A percentile compares a stretch with the other conserved stretches of the same genome.
Evolutionary conservation across 2,329 filamentous ascomycete genomes (phyloP).

Genomic region (Seiridium cupressi): DNA sequence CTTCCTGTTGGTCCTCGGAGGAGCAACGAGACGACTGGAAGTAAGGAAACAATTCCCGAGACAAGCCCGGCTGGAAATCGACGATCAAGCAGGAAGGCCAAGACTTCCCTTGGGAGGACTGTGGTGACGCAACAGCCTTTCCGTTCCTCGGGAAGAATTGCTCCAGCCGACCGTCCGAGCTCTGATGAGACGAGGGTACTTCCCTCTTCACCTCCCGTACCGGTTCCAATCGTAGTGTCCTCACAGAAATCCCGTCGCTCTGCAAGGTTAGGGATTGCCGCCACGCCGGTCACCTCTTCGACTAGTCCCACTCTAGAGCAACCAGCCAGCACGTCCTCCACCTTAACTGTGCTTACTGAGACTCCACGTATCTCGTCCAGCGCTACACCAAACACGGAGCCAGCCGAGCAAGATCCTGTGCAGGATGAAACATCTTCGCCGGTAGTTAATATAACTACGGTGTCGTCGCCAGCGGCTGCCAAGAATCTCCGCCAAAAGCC

Average conservation of each 20-base stretch:
- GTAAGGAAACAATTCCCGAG: constrained; percentile 28
- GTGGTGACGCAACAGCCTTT: not conserved
- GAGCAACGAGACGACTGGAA: constrained; percentile 6
- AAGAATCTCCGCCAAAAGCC: constrained; percentile 26
- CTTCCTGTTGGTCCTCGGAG: not conserved
- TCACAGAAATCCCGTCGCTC: constrained; percentile 20
- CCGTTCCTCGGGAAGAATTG: not conserved
- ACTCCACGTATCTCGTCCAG: constrained; percentile 24
- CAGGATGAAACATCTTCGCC: not conserved
- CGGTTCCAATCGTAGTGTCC: constrained; percentile 21
- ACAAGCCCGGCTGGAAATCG: constrained; percentile 25
- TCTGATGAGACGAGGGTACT: constrained; percentile 3
- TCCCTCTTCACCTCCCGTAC: constrained; percentile 15
- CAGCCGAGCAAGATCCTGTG: not conserved
- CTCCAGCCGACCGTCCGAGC: not conserved
- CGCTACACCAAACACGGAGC: constrained; percentile 22
- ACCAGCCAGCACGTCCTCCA: constrained; percentile 20
- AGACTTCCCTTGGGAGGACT: constrained; percentile 7
- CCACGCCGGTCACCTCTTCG: constrained; percentile 17
- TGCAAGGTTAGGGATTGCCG: constrained; percentile 13
- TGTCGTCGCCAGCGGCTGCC: constrained; percentile 31
- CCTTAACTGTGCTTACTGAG: constrained; percentile 22
- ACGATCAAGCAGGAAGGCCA: constrained; percentile 13
- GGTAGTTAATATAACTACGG: constrained; percentile 5
- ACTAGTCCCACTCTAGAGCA: constrained; percentile 5